These are phyloP conservation scores for Pythium sukuiense DNA, from an alignment of 352 stramenopile species.

Conservation along the genomic window DNA sequence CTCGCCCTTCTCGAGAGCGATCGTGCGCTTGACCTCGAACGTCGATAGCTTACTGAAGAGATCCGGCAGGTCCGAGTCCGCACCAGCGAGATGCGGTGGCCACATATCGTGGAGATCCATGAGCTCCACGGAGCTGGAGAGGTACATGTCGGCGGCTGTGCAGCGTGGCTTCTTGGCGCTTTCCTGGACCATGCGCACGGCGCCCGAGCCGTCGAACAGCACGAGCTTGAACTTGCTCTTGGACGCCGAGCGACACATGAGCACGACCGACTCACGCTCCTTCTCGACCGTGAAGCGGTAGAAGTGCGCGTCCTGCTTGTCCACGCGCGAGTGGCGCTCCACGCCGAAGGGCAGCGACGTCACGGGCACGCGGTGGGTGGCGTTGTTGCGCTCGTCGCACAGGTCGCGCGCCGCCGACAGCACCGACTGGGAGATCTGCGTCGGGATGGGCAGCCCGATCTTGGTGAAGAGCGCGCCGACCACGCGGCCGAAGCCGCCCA, in stretches of 20 bases:
- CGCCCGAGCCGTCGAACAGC: constrained; percentile 78
- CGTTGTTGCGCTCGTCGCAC: constrained; percentile 74
- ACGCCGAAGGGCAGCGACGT: constrained; percentile 69
- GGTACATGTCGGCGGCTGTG: constrained; percentile 88
- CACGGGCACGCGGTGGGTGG: constrained; percentile 53
- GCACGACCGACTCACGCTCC: constrained; percentile 71
- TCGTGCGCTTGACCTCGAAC: constrained; percentile 81
- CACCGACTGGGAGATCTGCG: constrained; percentile 85
- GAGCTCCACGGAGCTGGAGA: constrained; percentile 82
- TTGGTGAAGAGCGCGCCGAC: constrained; percentile 87
- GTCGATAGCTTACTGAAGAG: constrained; percentile 84
- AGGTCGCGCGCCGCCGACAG: constrained; percentile 75
- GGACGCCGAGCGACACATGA: constrained; percentile 76
- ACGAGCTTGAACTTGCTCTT: constrained; percentile 91
- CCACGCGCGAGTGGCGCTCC: constrained; percentile 72
- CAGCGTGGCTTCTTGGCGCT: constrained; percentile 73
- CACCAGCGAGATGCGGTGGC: constrained; percentile 49
- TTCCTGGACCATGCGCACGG: constrained; percentile 84
- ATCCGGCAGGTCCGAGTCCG: constrained; percentile 74
- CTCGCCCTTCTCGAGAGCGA: constrained; percentile 74
- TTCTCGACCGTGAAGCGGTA: constrained; percentile 78
- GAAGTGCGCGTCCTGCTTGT: constrained; percentile 90
- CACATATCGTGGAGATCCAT: constrained; percentile 87
- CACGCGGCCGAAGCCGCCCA: constrained; percentile 81
- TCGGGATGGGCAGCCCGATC: constrained; percentile 88